Conservation (phyloP, 768 basidiomycete species). For the Hydnum rufescens region DNA sequence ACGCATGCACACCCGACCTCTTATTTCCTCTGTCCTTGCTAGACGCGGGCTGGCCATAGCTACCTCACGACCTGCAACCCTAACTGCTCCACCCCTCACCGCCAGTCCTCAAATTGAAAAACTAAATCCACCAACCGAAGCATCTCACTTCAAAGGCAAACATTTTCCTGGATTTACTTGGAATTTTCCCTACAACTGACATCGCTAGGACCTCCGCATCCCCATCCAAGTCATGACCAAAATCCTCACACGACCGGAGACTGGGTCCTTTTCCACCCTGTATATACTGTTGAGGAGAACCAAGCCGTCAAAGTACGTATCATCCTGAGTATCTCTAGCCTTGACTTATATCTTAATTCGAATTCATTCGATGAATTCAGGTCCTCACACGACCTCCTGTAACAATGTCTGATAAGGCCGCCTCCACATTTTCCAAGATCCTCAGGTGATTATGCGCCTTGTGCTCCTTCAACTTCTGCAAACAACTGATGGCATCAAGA, state of each 20-base stretch:
- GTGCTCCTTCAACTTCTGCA: neutral
- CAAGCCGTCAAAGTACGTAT: constrained; percentile 40
- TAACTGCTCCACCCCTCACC: neutral
- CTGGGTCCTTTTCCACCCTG: constrained; percentile 88
- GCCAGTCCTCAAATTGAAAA: neutral
- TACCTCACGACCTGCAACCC: no score
- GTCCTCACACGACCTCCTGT: constrained; percentile 48
- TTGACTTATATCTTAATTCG: neutral
- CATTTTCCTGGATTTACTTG: neutral
- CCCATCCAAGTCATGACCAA: no score
- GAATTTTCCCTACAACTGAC: no score
- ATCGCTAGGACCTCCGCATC: no score
- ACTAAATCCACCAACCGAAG: neutral
- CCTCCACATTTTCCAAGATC: constrained; percentile 22
- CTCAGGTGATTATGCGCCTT: constrained; percentile 4
- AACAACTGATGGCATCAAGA: constrained; percentile 18
- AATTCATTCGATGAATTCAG: constrained; percentile 20
- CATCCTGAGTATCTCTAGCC: constrained; percentile 2
- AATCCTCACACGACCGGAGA: constrained; percentile 11
- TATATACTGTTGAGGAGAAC: constrained; percentile 28
- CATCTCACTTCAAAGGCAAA: neutral
- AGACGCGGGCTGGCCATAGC: no score
- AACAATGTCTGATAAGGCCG: constrained; percentile 55
- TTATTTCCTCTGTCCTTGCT: no score
- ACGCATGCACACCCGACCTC: no score